These are phyloP conservation scores for Zygosaccharomyces rouxii DNA, from an alignment of 805 yeast genomes.

Conservation along the genomic window DNA sequence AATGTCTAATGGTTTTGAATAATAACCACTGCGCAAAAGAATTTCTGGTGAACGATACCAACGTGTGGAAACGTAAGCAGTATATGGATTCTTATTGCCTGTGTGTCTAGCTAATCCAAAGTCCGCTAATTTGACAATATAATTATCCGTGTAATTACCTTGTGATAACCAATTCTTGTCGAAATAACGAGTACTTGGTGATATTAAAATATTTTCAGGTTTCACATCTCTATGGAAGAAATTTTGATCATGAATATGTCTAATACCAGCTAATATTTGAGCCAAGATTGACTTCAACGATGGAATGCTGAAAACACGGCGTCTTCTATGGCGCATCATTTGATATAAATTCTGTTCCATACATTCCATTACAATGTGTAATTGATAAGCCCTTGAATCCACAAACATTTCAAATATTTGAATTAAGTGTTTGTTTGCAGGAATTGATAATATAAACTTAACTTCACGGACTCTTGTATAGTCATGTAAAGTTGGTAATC, in stretches of 20 bases:
- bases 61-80: slow-evolving; percentile 76
- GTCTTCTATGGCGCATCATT: slow-evolving; percentile 60
- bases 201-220: slow-evolving; percentile 84
- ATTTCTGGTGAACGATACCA: slow-evolving; percentile 88
- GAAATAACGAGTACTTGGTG: slow-evolving; percentile 53
- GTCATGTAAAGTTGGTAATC: slow-evolving; percentile 48
- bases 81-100: slow-evolving; percentile 50
- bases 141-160: slow-evolving; percentile 36
- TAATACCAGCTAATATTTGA: slow-evolving; percentile 71
- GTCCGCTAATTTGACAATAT: slow-evolving; percentile 71
- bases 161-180: slow-evolving; percentile 32
- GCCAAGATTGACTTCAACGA: slow-evolving; percentile 63
- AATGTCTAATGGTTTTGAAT: slow-evolving; percentile 68
- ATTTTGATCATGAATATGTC: slow-evolving; percentile 67
- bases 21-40: slow-evolving; percentile 54
- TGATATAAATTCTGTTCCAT: slow-evolving; percentile 81
- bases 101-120: slow-evolving; percentile 71
- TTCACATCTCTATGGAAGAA: slow-evolving; percentile 83
- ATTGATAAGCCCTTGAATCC: slow-evolving; percentile 52
- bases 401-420: slow-evolving; percentile 75
- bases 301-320: slow-evolving; percentile 48
- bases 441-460: slow-evolving; percentile 59
- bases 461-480: slow-evolving; percentile 62
- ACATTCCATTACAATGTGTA: slow-evolving; percentile 85
- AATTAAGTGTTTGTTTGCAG: slow-evolving; percentile 67